Evolutionary conservation across 495 filamentous ascomycete genomes (phyloP), one percentile per base, ranked within the genome.

Genomic region (Echria macrotheca): DNA sequence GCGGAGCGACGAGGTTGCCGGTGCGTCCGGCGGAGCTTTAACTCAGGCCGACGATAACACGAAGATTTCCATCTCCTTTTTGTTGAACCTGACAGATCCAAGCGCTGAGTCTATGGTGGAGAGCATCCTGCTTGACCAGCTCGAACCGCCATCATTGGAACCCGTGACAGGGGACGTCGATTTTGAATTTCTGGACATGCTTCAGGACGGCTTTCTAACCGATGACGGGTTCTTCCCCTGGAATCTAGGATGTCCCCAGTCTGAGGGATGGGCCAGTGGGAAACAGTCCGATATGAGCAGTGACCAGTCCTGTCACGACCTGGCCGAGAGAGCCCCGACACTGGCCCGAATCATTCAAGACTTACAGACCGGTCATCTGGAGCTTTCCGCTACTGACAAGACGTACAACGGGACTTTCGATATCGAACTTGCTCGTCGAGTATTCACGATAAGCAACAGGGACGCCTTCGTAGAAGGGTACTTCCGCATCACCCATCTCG

Each of bases 341-440:
- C 38, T 41, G 18, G 11, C 24, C 23, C 22, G 26, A 10, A 36
- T 52, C 15, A 26, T 52, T 2, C 8, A 15, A 36, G 17, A 28
- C 2, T 44, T 56, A 4, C 19, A 37, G 1, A 3, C 10, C 36
- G 36, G 47, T 0, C 48, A 56, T 37, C 7, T 2, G 22, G 37
- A 25, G 12, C 17, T 44, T 1, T 0, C 5, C 3, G 2, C 22
- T 36, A 32, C 26, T n/a, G 26, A 43, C 31, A 19, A 24, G 3
- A 14, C 23, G 12, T 47, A 56, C 49, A 29, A 24, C 19, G 42
- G 10, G 5, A 28, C 17, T 48, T 66, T 41, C 46, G 65, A 24
- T 48, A 47, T 40, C 57, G 59, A 29, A 57, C 64, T 41, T 53
- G 60, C 39, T 57, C 56, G 11, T 44, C 56, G 19, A 47, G 53